phyloP scores from a whole-genome alignment of 148 eudicot species.

The Persicaria maculosa region DNA sequence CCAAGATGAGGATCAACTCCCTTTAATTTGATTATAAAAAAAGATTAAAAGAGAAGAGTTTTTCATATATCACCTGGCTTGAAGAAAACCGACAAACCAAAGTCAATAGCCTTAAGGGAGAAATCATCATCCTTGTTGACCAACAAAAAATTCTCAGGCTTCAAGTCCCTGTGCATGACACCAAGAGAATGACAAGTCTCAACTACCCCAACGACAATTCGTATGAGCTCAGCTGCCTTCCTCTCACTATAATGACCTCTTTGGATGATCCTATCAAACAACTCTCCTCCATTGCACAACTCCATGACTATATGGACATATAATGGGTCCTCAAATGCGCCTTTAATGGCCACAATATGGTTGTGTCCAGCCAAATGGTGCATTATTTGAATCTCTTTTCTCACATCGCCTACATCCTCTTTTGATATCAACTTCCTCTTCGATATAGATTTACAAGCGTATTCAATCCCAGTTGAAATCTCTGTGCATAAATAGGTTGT shows the following conservation, averaged over 20 bases:
- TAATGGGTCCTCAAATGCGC: conserved; percentile 87
- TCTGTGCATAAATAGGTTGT: conserved; percentile 84
- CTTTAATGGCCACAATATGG: conserved; percentile 82
- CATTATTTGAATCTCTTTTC: conserved; percentile 99
- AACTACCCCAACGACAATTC: conserved; percentile 87
- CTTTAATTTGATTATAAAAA: neutral
- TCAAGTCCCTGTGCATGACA: conserved; percentile 93
- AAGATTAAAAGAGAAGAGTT: conserved; percentile 5
- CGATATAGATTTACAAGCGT: conserved; percentile 91
- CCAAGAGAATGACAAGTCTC: conserved; percentile 97
- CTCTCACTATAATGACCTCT: conserved; percentile 90
- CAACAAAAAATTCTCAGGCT: conserved; percentile 95
- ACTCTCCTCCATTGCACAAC: conserved; percentile 85
- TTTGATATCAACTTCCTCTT: conserved; percentile 91
- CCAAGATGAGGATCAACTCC: neutral
- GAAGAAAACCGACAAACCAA: conserved; percentile 95
- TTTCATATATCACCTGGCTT: conserved; percentile 59
- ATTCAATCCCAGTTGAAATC: conserved; percentile 52
- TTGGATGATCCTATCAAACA: conserved; percentile 94
- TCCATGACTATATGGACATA: conserved; percentile 98
- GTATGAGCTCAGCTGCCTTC: conserved; percentile 89
- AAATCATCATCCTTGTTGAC: conserved; percentile 96
- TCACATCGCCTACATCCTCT: conserved; percentile 94
- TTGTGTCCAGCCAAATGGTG: conserved; percentile 93
- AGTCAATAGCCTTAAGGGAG: conserved; percentile 96